phyloP scores from a whole-genome alignment of 495 filamentous ascomycete species.

The Podospora pseudocomata region DNA sequence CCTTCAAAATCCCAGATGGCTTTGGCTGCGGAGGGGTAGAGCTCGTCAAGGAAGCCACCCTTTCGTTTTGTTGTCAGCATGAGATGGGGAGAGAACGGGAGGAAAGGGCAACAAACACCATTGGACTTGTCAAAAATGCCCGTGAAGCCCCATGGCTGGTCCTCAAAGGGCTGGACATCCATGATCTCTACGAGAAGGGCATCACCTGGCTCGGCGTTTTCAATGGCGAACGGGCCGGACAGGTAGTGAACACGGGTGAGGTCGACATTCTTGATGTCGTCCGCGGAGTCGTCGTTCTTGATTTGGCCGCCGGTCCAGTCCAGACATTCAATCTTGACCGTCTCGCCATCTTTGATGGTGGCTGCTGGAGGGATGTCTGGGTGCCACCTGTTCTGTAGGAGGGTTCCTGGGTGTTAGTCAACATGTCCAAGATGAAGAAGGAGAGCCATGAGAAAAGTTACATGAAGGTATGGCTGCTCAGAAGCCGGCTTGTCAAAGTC shows the following conservation, averaged over 20 bases:
- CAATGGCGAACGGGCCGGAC: constrained; percentile 86
- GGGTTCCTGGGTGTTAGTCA: not conserved
- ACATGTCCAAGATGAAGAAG: not conserved
- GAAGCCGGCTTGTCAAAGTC: constrained; percentile 71
- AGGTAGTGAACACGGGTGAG: constrained; percentile 83
- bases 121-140: constrained; percentile 81
- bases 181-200: constrained; percentile 89
- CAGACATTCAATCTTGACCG: constrained; percentile 92
- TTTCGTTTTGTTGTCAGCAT: not conserved
- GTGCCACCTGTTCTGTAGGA: constrained; percentile 81
- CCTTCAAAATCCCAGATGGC: constrained; percentile 98
- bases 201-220: constrained; percentile 82
- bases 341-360: constrained; percentile 78
- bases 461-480: constrained; percentile 73
- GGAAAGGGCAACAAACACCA: constrained; percentile 42
- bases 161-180: constrained; percentile 87
- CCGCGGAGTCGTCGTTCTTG: constrained; percentile 80
- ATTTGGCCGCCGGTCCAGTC: constrained; percentile 93
- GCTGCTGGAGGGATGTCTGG: constrained; percentile 78
- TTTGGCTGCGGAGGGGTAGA: constrained; percentile 85
- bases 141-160: constrained; percentile 88
- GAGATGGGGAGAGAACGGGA: not conserved
- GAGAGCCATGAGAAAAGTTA: constrained; percentile 37
- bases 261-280: constrained; percentile 84
- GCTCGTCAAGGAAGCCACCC: constrained; percentile 87